Evolutionary conservation across 164 flowering plant species (phyloP).

Genomic region (Stephania yunnanensis): DNA sequence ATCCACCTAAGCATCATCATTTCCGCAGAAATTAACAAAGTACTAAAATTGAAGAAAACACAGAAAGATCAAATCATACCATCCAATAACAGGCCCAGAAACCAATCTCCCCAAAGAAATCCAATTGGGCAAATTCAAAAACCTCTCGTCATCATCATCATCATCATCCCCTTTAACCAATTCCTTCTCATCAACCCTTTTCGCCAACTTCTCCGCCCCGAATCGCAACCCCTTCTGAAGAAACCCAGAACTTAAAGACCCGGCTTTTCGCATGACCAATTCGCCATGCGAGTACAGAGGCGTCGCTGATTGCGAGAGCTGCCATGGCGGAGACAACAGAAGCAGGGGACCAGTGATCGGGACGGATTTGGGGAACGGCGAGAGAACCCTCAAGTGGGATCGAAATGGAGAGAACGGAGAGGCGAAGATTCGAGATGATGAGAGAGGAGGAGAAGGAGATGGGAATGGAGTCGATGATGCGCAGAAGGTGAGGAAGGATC

Average conservation of each 20-base stretch:
- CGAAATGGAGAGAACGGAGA: conserved; percentile 11
- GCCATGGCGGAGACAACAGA: conserved; percentile 68
- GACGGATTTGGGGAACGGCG: conserved; percentile 35
- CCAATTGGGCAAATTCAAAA: conserved; percentile 70
- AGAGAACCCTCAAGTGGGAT: conserved; percentile 20
- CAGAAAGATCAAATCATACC: conserved; percentile 33
- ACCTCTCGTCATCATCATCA: conserved; percentile 26
- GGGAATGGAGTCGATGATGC: conserved; percentile 8
- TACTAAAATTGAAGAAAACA: background rate
- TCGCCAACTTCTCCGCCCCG: conserved; percentile 13
- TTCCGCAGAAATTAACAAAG: no score
- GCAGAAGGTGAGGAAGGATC: conserved; percentile 3
- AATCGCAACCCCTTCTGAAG: conserved; percentile 23
- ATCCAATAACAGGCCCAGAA: conserved; percentile 85
- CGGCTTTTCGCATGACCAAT: conserved; percentile 28
- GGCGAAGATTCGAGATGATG: conserved; percentile 4
- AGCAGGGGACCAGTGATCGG: conserved; percentile 58
- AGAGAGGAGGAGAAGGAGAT: conserved; percentile 8
- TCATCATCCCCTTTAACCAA: background rate
- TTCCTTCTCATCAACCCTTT: conserved; percentile 19
- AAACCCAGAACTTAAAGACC: conserved; percentile 24
- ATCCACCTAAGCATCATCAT: no score
- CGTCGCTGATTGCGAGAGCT: conserved; percentile 74
- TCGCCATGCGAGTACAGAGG: conserved; percentile 53
- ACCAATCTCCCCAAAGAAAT: conserved; percentile 63